Evolutionary conservation across 1,284 basidiomycete species (phyloP).

Genomic region (Ganoderma multipileum): DNA sequence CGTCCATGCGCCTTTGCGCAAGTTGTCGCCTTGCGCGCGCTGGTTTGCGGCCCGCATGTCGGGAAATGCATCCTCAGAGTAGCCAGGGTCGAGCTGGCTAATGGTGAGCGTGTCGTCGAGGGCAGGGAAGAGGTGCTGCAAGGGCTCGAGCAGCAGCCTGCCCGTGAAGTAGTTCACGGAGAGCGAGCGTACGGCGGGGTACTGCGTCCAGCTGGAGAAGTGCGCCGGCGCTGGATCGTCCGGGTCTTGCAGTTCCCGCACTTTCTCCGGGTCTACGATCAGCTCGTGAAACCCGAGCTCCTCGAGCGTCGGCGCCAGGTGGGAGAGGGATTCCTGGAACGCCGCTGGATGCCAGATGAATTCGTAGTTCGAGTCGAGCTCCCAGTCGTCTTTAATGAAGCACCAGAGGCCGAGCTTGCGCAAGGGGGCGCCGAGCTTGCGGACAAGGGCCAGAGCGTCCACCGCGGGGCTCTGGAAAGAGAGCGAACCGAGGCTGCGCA

Average conservation of each 20-base stretch:
- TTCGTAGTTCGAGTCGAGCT: neutral
- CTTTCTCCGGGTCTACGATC: neutral
- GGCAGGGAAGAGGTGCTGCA: neutral
- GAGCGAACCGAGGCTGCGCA: neutral
- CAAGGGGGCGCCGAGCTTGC: neutral
- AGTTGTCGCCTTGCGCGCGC: neutral
- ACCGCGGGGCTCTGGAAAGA: neutral
- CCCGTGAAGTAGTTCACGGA: neutral
- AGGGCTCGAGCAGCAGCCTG: neutral
- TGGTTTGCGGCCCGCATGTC: neutral
- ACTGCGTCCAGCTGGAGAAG: neutral
- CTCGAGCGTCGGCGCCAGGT: neutral
- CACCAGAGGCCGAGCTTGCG: neutral
- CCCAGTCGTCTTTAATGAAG: neutral
- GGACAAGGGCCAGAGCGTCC: neutral
- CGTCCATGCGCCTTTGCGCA: neutral
- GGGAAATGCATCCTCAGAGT: no score
- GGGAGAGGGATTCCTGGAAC: neutral
- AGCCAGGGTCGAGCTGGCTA: neutral
- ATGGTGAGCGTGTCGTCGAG: neutral
- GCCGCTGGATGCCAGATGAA: neutral
- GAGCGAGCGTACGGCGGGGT: neutral
- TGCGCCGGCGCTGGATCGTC: neutral
- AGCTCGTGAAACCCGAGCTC: neutral
- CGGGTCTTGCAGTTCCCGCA: neutral